These are phyloP conservation scores for Malania oleifera DNA, from an alignment of 164 flowering plant genomes.

Conservation along the genomic window DNA sequence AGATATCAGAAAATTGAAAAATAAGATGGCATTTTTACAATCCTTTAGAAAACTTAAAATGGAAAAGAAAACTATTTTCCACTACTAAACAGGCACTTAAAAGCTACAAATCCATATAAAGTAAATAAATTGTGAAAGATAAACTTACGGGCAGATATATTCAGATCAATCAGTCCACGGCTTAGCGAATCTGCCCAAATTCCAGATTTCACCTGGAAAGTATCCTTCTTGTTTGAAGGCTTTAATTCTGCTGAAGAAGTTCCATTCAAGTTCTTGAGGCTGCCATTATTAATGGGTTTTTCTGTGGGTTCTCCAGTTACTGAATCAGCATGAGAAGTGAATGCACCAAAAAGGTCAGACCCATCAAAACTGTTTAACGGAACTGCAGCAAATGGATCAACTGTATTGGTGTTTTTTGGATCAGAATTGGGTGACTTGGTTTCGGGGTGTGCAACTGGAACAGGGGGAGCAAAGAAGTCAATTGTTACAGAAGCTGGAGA, in stretches of 20 bases:
- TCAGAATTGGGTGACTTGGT: constrained; percentile 35
- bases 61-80: too few relatives aligned
- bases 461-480: constrained; percentile 62
- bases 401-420: constrained; percentile 16
- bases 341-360: constrained; percentile 66
- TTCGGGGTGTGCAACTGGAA: constrained; percentile 40
- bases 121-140: background rate
- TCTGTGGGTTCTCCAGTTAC: constrained; percentile 30
- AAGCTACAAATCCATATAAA: too few relatives aligned
- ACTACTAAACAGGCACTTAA: too few relatives aligned
- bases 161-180: constrained; percentile 96
- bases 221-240: constrained; percentile 49
- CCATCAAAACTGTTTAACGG: constrained; percentile 76
- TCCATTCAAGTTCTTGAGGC: constrained; percentile 18
- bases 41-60: too few relatives aligned
- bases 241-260: constrained; percentile 31
- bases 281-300: constrained; percentile 23
- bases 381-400: constrained; percentile 89
- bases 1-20: too few relatives aligned
- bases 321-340: constrained; percentile 51
- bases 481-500: constrained; percentile 54
- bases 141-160: constrained; percentile 92
- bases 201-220: constrained; percentile 94
- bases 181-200: constrained; percentile 98
- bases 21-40: too few relatives aligned